A percentile compares a stretch with the other conserved stretches of the same genome.
These are phyloP conservation scores for Acanthamoeba castellanii DNA, from an alignment of 208 protist genomes.

Conservation along the genomic window DNA sequence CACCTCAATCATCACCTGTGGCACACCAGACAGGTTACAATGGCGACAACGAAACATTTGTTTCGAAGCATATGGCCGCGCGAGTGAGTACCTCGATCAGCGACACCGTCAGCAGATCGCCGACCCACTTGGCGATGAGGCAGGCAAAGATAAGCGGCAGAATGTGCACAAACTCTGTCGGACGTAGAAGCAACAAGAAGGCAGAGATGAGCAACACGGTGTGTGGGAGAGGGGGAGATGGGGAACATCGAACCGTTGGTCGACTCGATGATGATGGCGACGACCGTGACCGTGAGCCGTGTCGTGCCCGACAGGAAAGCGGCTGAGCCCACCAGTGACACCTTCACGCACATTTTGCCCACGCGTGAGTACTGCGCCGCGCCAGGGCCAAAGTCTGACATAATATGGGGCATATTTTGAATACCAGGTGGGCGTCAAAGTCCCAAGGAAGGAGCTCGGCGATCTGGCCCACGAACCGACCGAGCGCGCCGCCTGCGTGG, in stretches of 20 bases:
- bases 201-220: no score
- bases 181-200: no score
- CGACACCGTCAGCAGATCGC: slow-evolving; percentile 6
- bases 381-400: neutral
- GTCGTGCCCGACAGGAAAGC: slow-evolving; percentile 32
- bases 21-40: neutral
- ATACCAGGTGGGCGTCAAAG: slow-evolving; percentile 27
- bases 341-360: neutral
- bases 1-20: slow-evolving; percentile 17
- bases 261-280: slow-evolving; percentile 40
- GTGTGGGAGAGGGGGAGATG: neutral
- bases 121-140: slow-evolving; percentile 46
- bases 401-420: neutral
- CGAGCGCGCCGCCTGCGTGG: neutral
- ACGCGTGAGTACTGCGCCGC: neutral
- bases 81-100: neutral
- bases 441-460: slow-evolving; percentile 9
- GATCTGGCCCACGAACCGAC: slow-evolving; percentile 9
- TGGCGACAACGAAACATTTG: no score
- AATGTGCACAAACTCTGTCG: slow-evolving; percentile 27
- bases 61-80: no score
- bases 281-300: slow-evolving; percentile 37
- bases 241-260: slow-evolving; percentile 3
- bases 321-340: slow-evolving; percentile 5
- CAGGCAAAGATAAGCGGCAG: slow-evolving; percentile 13